Base-by-base conservation (phyloP, 306 rosid genomes). In the Glycyrrhiza uralensis region DNA sequence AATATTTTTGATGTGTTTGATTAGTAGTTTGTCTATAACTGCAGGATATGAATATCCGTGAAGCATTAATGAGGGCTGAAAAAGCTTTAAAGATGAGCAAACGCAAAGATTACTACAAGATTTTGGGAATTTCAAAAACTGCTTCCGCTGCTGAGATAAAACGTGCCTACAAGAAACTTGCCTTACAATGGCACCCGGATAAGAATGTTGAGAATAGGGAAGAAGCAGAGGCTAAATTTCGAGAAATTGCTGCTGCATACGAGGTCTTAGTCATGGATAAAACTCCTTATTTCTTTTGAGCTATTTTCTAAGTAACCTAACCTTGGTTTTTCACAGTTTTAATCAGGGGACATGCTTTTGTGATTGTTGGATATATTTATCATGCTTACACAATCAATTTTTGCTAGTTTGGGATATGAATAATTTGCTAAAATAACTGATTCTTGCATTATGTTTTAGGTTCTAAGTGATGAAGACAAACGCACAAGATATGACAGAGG, bases 171-270 rank as follows among this genome's bases (percentile, higher is more conserved):
- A 95, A 95, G 90, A 95, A 88, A 80, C 97, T 95, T 42, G 99
- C 99, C 60, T 84, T 95, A 83, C 99, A 92, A 76, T 95, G 97
- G 97, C 99, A 95, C 78, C 99, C 99, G 1, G 99, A 95, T 74
- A 95, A 95, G 88, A 95, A 95, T 59, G 99, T 92, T 0, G 90
- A 85, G 10, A 92, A 89, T 4, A 88, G 99, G 76, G 96, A 89
- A 85, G 97, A 86, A 84, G 99, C 99, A 28, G 99, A 95, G 85
- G 85, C 83, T 41, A 74, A 88, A 85, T 94, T 94, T 80, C 79
- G 85, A 85, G 99, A 94, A 84, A 82, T 94, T 36, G 97, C 99
- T 52, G 96, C 96, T 15, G 97, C 99, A 74, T 94, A 94, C 51
- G 99, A 94, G 99, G 97, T 91, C 24, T 33, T 74, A 58, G 2